A percentile compares a stretch with the other conserved stretches of the same genome.
phyloP scores from a whole-genome alignment of 1,284 basidiomycete species.

The Papiliotrema laurentii region DNA sequence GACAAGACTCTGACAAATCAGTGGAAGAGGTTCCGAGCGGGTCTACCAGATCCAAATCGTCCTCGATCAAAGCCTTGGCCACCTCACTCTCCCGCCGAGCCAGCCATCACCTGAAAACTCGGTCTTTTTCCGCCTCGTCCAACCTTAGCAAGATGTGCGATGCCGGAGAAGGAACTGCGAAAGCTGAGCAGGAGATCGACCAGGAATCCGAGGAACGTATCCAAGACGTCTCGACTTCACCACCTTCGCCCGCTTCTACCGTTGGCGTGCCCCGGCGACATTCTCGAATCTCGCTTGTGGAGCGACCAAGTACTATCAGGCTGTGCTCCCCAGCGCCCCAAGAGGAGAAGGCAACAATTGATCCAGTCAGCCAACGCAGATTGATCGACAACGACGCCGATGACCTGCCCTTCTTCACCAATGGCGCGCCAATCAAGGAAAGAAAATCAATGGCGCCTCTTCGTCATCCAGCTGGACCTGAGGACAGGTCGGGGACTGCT shows the following conservation, averaged over 20 bases:
- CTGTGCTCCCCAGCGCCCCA: slow-evolving; percentile 31
- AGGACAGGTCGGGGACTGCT: background rate
- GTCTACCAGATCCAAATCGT: slow-evolving; percentile 9
- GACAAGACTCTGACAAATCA: background rate
- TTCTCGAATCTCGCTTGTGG: slow-evolving; percentile 26
- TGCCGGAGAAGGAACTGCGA: background rate
- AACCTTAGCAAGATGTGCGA: background rate
- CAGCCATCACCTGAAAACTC: slow-evolving; percentile 5
- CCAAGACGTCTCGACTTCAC: slow-evolving; percentile 17
- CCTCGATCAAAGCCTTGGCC: slow-evolving; percentile 20
- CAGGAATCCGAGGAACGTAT: slow-evolving; percentile 5
- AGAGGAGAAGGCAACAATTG: too few species aligned
- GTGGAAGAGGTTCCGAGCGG: background rate
- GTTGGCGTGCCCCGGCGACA: slow-evolving; percentile 38
- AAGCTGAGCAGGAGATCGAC: background rate
- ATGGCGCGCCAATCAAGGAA: slow-evolving; percentile 27
- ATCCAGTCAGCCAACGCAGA: too few species aligned
- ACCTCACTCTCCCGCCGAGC: slow-evolving; percentile 16
- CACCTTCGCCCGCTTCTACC: slow-evolving; percentile 40
- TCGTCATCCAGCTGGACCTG: background rate
- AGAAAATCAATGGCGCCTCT: slow-evolving; percentile 33
- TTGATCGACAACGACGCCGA: slow-evolving; percentile 15
- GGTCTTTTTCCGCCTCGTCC: slow-evolving; percentile 4
- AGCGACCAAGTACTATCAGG: slow-evolving; percentile 37
- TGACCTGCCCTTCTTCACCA: slow-evolving; percentile 32